A percentile compares a stretch with the other conserved stretches of the same genome.
Conservation (phyloP, 2,329 filamentous ascomycete species). For the Hymenoscyphus fructigenus region DNA sequence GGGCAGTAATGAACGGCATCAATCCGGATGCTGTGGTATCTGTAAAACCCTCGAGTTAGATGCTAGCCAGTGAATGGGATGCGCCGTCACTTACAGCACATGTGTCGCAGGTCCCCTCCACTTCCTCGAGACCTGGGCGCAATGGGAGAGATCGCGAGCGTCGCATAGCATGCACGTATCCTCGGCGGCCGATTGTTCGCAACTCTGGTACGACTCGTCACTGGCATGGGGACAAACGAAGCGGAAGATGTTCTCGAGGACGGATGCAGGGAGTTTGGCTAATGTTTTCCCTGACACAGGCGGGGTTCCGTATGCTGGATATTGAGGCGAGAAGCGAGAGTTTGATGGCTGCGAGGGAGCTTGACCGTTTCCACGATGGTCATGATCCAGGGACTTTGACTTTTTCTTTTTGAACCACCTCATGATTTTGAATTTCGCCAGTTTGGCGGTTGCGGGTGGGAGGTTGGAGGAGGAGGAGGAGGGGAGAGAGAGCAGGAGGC, state of each 20-base stretch:
- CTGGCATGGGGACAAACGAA: constrained; percentile 79
- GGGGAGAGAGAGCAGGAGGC: background rate
- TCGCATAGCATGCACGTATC: constrained; percentile 93
- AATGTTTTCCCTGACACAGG: constrained; percentile 20
- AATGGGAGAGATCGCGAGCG: constrained; percentile 81
- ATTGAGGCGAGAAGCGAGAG: background rate
- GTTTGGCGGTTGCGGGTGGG: constrained; percentile 18
- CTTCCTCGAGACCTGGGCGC: constrained; percentile 68
- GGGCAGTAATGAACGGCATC: constrained; percentile 94
- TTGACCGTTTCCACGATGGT: constrained; percentile 4
- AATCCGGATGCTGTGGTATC: constrained; percentile 87
- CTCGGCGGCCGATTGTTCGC: constrained; percentile 75
- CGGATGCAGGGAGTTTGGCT: constrained; percentile 58
- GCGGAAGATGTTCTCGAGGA: constrained; percentile 75
- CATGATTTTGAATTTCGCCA: constrained; percentile 32
- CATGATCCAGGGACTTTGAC: constrained; percentile 19
- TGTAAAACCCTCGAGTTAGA: constrained; percentile 38
- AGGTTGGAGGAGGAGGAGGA: background rate
- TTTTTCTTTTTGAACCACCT: constrained; percentile 33
- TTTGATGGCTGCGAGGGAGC: constrained; percentile 8
- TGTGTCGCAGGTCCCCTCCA: constrained; percentile 61
- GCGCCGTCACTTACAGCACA: constrained; percentile 57
- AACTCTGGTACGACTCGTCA: constrained; percentile 77
- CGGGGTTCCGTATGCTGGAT: constrained; percentile 20
- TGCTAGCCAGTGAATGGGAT: background rate